Conservation (phyloP, 1,284 basidiomycete species). For the Sporisorium scitamineum region DNA sequence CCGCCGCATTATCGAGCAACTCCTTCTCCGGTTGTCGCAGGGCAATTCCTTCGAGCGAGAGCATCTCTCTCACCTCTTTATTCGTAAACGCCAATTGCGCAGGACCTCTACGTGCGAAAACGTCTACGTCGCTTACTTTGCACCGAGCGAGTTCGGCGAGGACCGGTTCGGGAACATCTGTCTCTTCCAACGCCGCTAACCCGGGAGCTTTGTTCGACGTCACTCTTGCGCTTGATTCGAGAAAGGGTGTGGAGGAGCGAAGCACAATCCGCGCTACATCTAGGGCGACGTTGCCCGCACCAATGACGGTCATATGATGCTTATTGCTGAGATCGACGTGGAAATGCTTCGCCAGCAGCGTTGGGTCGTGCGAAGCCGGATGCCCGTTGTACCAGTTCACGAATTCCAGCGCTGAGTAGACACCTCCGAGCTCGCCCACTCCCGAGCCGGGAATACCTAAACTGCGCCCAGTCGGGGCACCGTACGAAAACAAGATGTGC, state of each 20-base stretch:
- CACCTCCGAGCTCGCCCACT: constrained; percentile 72
- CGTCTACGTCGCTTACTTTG: constrained; percentile 80
- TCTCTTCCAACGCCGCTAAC: constrained; percentile 76
- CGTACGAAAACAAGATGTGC: constrained; percentile 84
- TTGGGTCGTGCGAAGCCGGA: constrained; percentile 72
- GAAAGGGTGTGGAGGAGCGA: constrained; percentile 60
- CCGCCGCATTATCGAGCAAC: constrained; percentile 68
- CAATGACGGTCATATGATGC: constrained; percentile 83
- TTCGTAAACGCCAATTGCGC: constrained; percentile 91
- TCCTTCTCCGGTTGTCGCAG: constrained; percentile 72
- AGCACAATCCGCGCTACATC: constrained; percentile 93
- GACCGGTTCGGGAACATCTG: constrained; percentile 84
- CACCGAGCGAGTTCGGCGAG: constrained; percentile 78
- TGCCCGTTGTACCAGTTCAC: constrained; percentile 99
- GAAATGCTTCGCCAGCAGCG: constrained; percentile 2
- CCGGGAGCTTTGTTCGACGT: constrained; percentile 41
- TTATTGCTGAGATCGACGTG: constrained; percentile 73
- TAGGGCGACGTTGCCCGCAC: constrained; percentile 95
- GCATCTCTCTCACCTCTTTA: constrained; percentile 93
- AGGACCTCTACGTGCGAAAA: constrained; percentile 87
- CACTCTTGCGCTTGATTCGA: constrained; percentile 23
- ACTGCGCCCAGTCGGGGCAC: constrained; percentile 75
- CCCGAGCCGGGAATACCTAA: constrained; percentile 71
- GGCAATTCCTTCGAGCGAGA: constrained; percentile 79
- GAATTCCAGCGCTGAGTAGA: constrained; percentile 83